Evolutionary conservation across 768 basidiomycete genomes (phyloP), one percentile per base, ranked within the genome.

Genomic region (Pleurotus djamor): DNA sequence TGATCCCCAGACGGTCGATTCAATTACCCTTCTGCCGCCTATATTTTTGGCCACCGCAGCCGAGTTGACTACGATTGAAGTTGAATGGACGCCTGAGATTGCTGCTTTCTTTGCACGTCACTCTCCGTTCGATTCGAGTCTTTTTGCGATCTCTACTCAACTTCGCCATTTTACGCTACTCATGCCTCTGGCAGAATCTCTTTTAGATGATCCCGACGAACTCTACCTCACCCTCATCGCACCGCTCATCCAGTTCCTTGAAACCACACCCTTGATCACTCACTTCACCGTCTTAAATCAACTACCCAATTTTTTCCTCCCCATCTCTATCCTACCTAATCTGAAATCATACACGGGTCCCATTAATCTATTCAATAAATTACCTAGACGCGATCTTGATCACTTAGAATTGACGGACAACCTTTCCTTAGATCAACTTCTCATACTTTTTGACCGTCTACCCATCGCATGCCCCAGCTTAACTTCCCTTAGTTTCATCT

Each of bases 21-120:
- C 41, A 28, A 9, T 41, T 43, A 1, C 21, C 14, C 16, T 16
- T 32, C 54, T 56, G 14, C 41, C 54, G 5, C 54, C 54, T 9
- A 9, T 56, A 4, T 43, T 56, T 14, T n/a, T 56, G 2, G 16
- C 41, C 16, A 44, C 21, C 28, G 54, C 54, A 10, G 13, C 16
- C 38, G n/a, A 32, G 21, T 17, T 56, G 10, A 16, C 6, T 17
- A 17, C 54, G 37, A 8, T 56, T 17, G 28, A n/a, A 28, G 41
- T 56, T 13, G 54, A 56, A 5, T 56, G 54, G 54, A 43, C 54
- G 10, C 12, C 12, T n/a, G 54, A 56, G 4, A 17, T 41, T 8
- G 54, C 54, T 32, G 54, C 54, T 13, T 56, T 56, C 54, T 44
- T 56, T 28, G 54, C 38, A 44, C 54, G 38, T 38, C 41, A 56